phyloP scores from a whole-genome alignment of 495 filamentous ascomycete genomes.

The Penicillium riverlandense region DNA sequence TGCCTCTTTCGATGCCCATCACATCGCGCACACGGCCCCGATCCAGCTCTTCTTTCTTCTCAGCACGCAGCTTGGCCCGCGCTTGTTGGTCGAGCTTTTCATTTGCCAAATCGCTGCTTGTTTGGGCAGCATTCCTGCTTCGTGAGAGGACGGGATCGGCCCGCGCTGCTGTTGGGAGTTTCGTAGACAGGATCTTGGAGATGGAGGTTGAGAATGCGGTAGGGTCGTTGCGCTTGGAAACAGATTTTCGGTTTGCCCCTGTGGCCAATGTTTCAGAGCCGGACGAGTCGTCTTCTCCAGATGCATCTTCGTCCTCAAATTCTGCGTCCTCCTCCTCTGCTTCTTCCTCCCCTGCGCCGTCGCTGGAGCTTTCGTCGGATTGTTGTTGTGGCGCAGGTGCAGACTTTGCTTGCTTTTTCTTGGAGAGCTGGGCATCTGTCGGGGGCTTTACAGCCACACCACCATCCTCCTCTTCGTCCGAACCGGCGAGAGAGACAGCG shows the following conservation, averaged over 20 bases:
- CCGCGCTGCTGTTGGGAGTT: conserved; percentile 71
- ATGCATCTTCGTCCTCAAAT: conserved; percentile 15
- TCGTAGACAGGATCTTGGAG: conserved; percentile 79
- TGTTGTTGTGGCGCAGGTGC: conserved; percentile 10
- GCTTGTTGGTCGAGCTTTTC: conserved; percentile 74
- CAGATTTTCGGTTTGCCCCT: conserved; percentile 14
- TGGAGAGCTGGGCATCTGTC: conserved; percentile 7
- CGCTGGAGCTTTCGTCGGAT: conserved; percentile 14
- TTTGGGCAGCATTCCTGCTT: conserved; percentile 58
- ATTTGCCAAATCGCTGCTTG: conserved; percentile 59
- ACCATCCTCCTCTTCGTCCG: conserved; percentile 49
- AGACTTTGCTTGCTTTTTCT: conserved; percentile 18
- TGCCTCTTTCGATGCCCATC: conserved; percentile 44
- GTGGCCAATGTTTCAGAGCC: conserved; percentile 13
- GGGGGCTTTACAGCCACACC: conserved; percentile 14
- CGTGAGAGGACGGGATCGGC: conserved; percentile 85
- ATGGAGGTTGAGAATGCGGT: conserved; percentile 85
- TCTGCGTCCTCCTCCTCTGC: conserved; percentile 14
- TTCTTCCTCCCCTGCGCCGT: conserved; percentile 24
- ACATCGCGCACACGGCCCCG: conserved; percentile 86
- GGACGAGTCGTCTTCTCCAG: conserved; percentile 12
- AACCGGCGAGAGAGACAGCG: conserved; percentile 61
- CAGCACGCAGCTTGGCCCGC: conserved; percentile 65
- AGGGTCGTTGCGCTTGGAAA: conserved; percentile 79
- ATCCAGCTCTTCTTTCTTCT: conserved; percentile 74